Evolutionary conservation across 73 alveolate genomes (phyloP).

Genomic region (Paramecium caudatum): DNA sequence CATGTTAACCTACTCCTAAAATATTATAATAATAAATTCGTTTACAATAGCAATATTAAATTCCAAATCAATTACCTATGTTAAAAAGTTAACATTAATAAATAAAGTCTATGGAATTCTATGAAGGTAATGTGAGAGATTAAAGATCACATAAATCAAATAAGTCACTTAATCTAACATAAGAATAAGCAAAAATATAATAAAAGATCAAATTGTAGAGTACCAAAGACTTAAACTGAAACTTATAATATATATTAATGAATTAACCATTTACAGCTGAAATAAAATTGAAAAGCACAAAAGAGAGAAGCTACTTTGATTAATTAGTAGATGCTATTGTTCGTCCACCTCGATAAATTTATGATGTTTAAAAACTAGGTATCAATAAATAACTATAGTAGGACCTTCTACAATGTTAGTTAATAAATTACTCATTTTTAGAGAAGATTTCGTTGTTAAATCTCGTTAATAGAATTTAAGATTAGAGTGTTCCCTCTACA

Average conservation of each 20-base stretch:
- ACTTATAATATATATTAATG: constrained; percentile 21
- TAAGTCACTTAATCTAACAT: constrained; percentile 19
- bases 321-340: constrained; percentile 84
- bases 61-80: constrained; percentile 24
- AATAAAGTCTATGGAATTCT: constrained; percentile 8
- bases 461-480: constrained; percentile 74
- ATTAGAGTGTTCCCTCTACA: constrained; percentile 87
- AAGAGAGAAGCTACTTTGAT: constrained; percentile 61
- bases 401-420: constrained; percentile 80
- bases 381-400: constrained; percentile 77
- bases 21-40: neutral
- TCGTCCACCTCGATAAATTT: constrained; percentile 94
- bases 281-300: constrained; percentile 23
- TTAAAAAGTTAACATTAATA: constrained; percentile 4
- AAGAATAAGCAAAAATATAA: constrained; percentile 26
- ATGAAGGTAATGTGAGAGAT: neutral
- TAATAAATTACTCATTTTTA: constrained; percentile 78
- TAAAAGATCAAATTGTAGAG: constrained; percentile 28
- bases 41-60: neutral
- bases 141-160: constrained; percentile 23
- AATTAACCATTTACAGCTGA: constrained; percentile 25
- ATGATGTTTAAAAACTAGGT: constrained; percentile 88
- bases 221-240: constrained; percentile 36
- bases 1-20: neutral
- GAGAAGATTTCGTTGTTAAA: constrained; percentile 48